phyloP scores from a whole-genome alignment of 768 basidiomycete species.

The Favolaschia claudopus region DNA sequence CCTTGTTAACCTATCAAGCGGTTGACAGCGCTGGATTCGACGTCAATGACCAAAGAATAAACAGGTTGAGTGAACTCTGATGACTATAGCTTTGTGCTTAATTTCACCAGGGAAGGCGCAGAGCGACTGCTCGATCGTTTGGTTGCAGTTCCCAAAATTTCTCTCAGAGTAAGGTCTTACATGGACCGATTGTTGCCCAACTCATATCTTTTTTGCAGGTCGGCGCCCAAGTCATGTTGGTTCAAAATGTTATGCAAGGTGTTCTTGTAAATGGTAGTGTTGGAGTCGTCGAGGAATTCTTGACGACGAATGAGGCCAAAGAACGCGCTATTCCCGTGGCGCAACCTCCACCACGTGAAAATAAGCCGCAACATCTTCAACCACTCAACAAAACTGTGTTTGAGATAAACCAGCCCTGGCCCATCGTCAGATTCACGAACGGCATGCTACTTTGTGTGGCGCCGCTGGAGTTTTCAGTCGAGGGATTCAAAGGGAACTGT shows the following conservation, averaged over 20 bases:
- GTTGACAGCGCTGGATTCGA: constrained; percentile 57
- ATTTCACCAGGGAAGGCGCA: constrained; percentile 27
- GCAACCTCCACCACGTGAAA: constrained; percentile 38
- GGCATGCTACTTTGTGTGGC: constrained; percentile 58
- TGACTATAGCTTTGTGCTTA: no score
- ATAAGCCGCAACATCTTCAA: constrained; percentile 4
- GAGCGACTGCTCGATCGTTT: constrained; percentile 52
- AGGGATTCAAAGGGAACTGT: constrained; percentile 59
- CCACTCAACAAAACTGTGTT: constrained; percentile 36
- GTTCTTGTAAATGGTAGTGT: constrained; percentile 72
- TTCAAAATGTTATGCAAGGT: constrained; percentile 74
- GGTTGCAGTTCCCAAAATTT: constrained; percentile 55
- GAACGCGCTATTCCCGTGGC: constrained; percentile 32
- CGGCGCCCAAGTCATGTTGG: constrained; percentile 84
- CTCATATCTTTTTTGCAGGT: constrained; percentile 44
- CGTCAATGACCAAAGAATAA: constrained; percentile 42
- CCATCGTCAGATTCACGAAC: constrained; percentile 64
- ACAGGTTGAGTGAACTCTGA: constrained; percentile 3
- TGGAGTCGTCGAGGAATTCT: constrained; percentile 60
- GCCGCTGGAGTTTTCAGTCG: constrained; percentile 63
- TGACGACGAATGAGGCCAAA: constrained; percentile 56
- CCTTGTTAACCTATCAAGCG: constrained; percentile 41
- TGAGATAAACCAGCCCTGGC: constrained; percentile 51
- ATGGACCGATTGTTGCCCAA: not conserved
- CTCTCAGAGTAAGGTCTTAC: constrained; percentile 51